These are phyloP conservation scores for Brettanomyces bruxellensis DNA, from an alignment of 805 yeast species.

Conservation along the genomic window DNA sequence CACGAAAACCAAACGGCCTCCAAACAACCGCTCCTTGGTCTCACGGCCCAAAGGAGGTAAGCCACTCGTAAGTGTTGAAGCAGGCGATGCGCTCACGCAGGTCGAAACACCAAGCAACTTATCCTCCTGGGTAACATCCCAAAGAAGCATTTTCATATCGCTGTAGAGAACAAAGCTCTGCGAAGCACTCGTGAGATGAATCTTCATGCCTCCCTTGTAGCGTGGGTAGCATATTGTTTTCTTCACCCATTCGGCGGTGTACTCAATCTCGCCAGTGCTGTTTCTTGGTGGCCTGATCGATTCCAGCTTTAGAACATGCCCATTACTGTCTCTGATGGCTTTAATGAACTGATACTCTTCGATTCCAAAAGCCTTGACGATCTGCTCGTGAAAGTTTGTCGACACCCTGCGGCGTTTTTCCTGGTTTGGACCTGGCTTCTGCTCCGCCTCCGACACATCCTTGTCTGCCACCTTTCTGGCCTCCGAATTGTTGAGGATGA, in stretches of 20 bases:
- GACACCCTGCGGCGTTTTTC: background rate
- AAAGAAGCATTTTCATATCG: slow-evolving; percentile 20
- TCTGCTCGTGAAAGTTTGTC: slow-evolving; percentile 13
- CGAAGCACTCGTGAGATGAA: slow-evolving; percentile 20
- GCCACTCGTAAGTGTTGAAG: background rate
- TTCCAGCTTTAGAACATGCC: slow-evolving; percentile 30
- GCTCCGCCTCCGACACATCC: too few relatives aligned
- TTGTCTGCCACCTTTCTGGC: background rate
- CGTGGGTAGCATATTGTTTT: slow-evolving; percentile 33
- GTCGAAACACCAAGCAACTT: too few relatives aligned
- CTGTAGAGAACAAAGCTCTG: slow-evolving; percentile 19
- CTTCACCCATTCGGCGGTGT: slow-evolving; percentile 29
- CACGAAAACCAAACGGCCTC: slow-evolving; percentile 10
- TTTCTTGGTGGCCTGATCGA: slow-evolving; percentile 15
- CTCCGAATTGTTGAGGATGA: background rate
- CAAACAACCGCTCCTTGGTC: slow-evolving; percentile 18
- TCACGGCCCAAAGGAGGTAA: slow-evolving; percentile 16
- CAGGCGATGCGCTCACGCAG: background rate
- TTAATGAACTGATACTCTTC: slow-evolving; percentile 26
- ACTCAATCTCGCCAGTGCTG: slow-evolving; percentile 7
- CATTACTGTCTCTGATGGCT: slow-evolving; percentile 30
- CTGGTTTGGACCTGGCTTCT: too few relatives aligned
- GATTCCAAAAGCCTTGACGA: slow-evolving; percentile 8
- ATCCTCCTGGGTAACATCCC: slow-evolving; percentile 21
- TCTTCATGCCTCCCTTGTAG: slow-evolving; percentile 35